A percentile compares a stretch with the other conserved stretches of the same genome.
These are phyloP conservation scores for Aspergillus quadrilineatus DNA, from an alignment of 2,329 filamentous ascomycete genomes.

Conservation along the genomic window DNA sequence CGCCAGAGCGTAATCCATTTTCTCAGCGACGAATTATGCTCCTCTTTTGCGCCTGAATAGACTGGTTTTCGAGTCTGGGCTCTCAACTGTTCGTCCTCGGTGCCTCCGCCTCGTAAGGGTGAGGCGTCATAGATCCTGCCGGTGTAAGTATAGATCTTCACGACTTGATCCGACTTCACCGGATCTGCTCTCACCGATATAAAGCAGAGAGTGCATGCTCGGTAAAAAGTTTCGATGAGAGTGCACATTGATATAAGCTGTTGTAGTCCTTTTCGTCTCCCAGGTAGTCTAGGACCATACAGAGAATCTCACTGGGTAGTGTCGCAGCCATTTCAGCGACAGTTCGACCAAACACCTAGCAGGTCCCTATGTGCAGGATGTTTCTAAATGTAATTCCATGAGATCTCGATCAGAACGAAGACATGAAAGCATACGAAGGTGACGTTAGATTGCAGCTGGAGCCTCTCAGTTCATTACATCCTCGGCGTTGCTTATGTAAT, in stretches of 20 bases:
- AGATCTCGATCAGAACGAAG: neutral
- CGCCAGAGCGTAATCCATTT: constrained; percentile 67
- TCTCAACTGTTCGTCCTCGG: constrained; percentile 45
- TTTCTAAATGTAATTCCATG: neutral
- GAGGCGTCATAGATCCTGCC: constrained; percentile 51
- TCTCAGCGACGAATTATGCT: constrained; percentile 50
- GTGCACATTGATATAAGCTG: constrained; percentile 29
- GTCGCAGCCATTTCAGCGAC: constrained; percentile 19
- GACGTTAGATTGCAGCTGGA: neutral
- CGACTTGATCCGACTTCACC: neutral
- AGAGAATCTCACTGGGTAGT: constrained; percentile 27
- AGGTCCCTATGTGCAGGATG: too few relatives aligned
- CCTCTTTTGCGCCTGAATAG: constrained; percentile 31
- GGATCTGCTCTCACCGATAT: constrained; percentile 24
- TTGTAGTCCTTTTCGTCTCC: constrained; percentile 27
- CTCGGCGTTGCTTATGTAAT: constrained; percentile 22
- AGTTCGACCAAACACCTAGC: neutral
- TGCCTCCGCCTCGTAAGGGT: constrained; percentile 45
- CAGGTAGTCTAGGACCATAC: constrained; percentile 28
- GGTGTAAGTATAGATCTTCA: constrained; percentile 9
- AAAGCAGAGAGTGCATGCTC: constrained; percentile 24
- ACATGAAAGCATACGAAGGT: neutral
- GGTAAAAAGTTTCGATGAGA: constrained; percentile 25
- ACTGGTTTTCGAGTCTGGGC: constrained; percentile 23
- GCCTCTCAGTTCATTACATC: neutral